Base-by-base conservation (phyloP, 1,139 yeast genomes). In the Hansenula lynferdii region DNA sequence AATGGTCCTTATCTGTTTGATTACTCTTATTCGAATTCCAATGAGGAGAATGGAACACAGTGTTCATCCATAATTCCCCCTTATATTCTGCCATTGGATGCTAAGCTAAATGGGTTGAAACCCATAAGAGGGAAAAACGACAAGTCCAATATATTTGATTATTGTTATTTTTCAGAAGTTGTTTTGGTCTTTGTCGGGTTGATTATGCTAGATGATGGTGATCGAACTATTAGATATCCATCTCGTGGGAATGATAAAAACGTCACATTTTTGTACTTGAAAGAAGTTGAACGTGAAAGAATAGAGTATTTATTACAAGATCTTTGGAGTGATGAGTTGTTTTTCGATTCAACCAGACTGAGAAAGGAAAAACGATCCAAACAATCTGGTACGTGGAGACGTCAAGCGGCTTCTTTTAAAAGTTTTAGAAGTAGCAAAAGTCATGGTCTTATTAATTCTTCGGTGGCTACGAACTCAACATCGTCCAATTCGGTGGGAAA, bases 1-100 rank as follows among this genome's bases (percentile, higher is more conserved):
- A 70, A 71, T 53, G 75, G 75, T 0, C 69, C 70, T 0, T 68
- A 62, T 45, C 34, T 33, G 1, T 56, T 69, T 53, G 63, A 67
- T 38, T 70, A 58, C 41, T 51, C 68, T 0, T 38, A 50, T 3
- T 58, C 62, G 3, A 34, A 34, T 12, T 33, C 44, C 29, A 44
- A 45, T 23, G 49, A 47, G 27, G 53, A 48, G 14, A 45, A 43
- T 19, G 53, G 54, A 2, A 47, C 51, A 2, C 36, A 29, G 3
- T 42, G 48, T 8, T 53, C 56, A 0, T 41, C 47, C 1, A 44
- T 51, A 5, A 20, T 51, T 0, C 57, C 57, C 0, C n/a, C 23
- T 4, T 15, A 29, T n/a, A 44, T 48, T 2, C 47, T 42, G 16
- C 36, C 48, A 10, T 41, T 35, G 26, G 56, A 53, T 32, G 39